These are phyloP conservation scores for Dissophora globulifera DNA, from an alignment of 192 early-diverging fungal genomes.

Conservation along the genomic window DNA sequence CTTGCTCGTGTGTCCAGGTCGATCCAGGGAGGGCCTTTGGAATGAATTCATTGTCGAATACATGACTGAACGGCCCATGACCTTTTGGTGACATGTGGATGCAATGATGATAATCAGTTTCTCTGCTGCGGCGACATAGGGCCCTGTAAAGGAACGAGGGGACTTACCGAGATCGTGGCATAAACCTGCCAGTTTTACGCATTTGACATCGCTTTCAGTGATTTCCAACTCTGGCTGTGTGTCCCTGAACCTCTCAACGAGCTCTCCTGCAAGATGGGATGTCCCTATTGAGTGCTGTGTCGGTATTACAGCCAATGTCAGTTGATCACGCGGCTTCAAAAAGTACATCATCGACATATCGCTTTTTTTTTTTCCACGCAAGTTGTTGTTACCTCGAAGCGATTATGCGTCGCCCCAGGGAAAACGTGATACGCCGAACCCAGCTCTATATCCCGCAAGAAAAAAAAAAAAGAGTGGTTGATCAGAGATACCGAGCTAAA, in stretches of 20 bases:
- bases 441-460: slow-evolving; percentile 42
- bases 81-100: slow-evolving; percentile 53
- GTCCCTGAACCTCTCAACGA: slow-evolving; percentile 75
- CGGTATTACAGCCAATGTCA: neutral
- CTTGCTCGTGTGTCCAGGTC: slow-evolving; percentile 80
- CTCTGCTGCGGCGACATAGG: neutral
- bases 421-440: slow-evolving; percentile 92
- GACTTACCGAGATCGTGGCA: slow-evolving; percentile 92
- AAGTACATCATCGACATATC: no score
- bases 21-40: slow-evolving; percentile 65
- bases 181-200: slow-evolving; percentile 89
- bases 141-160: no score
- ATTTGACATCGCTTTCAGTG: slow-evolving; percentile 80
- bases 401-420: slow-evolving; percentile 93
- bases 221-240: slow-evolving; percentile 86
- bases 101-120: neutral
- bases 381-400: slow-evolving; percentile 91
- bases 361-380: no score
- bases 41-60: slow-evolving; percentile 94
- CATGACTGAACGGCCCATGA: slow-evolving; percentile 96
- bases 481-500: no score
- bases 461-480: no score
- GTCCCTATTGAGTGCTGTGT: slow-evolving; percentile 68
- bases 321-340: no score
- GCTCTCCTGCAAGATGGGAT: slow-evolving; percentile 77